A percentile compares a stretch with the other conserved stretches of the same genome.
Conservation (phyloP, 805 yeast genomes). For the Saccharomyces jurei region DNA sequence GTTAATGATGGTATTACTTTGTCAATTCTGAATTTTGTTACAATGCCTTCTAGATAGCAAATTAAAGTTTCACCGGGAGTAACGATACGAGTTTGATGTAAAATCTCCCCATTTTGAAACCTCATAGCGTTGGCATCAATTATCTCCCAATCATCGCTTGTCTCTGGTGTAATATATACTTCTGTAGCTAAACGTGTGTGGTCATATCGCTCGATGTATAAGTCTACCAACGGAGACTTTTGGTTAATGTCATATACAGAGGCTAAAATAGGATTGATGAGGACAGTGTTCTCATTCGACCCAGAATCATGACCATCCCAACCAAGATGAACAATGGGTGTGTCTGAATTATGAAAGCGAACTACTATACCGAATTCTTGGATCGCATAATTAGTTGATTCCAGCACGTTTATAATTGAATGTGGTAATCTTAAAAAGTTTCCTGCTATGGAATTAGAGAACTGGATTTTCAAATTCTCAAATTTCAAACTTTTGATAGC, state of each 20-base stretch:
- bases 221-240: slow-evolving; percentile 2
- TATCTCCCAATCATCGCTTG: slow-evolving; percentile 81
- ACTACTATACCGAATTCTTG: slow-evolving; percentile 20
- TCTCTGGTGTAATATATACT: slow-evolving; percentile 69
- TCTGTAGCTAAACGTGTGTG: slow-evolving; percentile 35
- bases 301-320: slow-evolving; percentile 25
- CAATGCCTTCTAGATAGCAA: slow-evolving; percentile 58
- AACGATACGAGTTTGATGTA: slow-evolving; percentile 77
- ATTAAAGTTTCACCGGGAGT: slow-evolving; percentile 49
- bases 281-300: slow-evolving; percentile 10
- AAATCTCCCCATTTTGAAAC: slow-evolving; percentile 56
- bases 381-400: slow-evolving; percentile 15
- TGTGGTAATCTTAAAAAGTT: slow-evolving; percentile 26
- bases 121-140: slow-evolving; percentile 74
- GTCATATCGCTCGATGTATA: slow-evolving; percentile 12
- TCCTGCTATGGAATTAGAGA: slow-evolving; percentile 18
- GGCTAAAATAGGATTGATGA: slow-evolving; percentile 23
- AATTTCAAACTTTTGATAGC: slow-evolving; percentile 7
- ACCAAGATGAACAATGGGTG: slow-evolving; percentile 11
- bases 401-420: slow-evolving; percentile 13
- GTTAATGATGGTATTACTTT: slow-evolving; percentile 35
- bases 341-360: slow-evolving; percentile 1
- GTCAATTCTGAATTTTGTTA: slow-evolving; percentile 50
- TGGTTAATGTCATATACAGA: neutral
- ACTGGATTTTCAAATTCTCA: slow-evolving; percentile 6